phyloP scores from a whole-genome alignment of 306 rosid genomes.

The Psophocarpus tetragonolobus region DNA sequence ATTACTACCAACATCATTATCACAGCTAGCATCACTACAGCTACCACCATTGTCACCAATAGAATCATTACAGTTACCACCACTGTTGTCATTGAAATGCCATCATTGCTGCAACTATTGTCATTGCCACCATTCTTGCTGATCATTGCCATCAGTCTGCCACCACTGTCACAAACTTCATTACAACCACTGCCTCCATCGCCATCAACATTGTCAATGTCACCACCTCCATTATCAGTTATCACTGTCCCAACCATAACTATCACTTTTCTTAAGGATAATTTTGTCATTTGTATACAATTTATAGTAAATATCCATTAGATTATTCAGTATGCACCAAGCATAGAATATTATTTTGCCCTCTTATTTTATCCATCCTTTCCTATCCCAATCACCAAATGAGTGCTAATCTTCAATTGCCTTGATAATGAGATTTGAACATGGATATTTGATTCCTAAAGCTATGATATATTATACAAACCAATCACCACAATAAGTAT shows the following conservation, averaged over 20 bases:
- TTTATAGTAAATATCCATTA: background rate
- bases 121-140: background rate
- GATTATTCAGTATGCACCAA: background rate
- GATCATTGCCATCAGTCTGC: no score
- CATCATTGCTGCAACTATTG: background rate
- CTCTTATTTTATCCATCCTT: background rate
- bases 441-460: background rate
- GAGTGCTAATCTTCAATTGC: background rate
- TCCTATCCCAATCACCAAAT: background rate
- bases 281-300: background rate
- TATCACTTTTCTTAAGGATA: background rate
- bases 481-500: conserved; percentile 1
- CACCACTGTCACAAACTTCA: no score
- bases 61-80: background rate
- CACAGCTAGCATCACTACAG: background rate
- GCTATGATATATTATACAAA: background rate
- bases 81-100: background rate
- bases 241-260: background rate
- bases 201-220: no score
- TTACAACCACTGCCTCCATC: no score
- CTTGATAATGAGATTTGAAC: conserved; percentile 10
- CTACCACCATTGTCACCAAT: background rate
- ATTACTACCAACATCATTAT: background rate
- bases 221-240: background rate
- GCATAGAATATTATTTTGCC: background rate